Conservation (phyloP, 1,284 basidiomycete species). For the Irpex sp. region DNA sequence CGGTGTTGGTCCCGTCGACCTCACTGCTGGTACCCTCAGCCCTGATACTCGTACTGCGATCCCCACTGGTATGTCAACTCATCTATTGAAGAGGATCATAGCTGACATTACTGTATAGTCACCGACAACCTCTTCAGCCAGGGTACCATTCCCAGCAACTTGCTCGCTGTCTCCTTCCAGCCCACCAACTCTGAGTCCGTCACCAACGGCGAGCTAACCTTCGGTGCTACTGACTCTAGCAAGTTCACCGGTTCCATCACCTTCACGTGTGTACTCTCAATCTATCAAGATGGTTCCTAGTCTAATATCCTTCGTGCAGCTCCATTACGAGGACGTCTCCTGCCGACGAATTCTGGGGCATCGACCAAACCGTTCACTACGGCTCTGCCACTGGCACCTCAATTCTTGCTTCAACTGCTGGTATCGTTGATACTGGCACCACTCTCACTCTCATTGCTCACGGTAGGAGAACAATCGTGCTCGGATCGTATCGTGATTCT, state of each 20-base stretch:
- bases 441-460: conserved; percentile 34
- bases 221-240: conserved; percentile 43
- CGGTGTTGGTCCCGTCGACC: conserved; percentile 46
- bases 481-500: background rate
- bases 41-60: conserved; percentile 15
- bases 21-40: conserved; percentile 30
- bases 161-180: conserved; percentile 43
- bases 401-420: conserved; percentile 20
- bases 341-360: conserved; percentile 30
- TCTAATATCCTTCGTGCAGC: conserved; percentile 5
- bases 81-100: background rate
- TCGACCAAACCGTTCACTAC: conserved; percentile 22
- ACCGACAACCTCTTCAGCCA: conserved; percentile 45
- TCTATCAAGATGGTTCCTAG: background rate
- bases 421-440: conserved; percentile 28
- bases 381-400: conserved; percentile 18
- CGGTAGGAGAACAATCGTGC: conserved; percentile 16
- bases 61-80: conserved; percentile 13
- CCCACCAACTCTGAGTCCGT: conserved; percentile 30
- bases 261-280: conserved; percentile 25
- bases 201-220: conserved; percentile 28
- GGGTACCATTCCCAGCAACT: conserved; percentile 21
- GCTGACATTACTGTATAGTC: conserved; percentile 10
- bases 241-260: conserved; percentile 45
- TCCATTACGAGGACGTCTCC: conserved; percentile 27